A percentile compares a stretch with the other conserved stretches of the same genome.
Conservation (phyloP, 768 basidiomycete genomes). For the Pleurotus ostreatus region DNA sequence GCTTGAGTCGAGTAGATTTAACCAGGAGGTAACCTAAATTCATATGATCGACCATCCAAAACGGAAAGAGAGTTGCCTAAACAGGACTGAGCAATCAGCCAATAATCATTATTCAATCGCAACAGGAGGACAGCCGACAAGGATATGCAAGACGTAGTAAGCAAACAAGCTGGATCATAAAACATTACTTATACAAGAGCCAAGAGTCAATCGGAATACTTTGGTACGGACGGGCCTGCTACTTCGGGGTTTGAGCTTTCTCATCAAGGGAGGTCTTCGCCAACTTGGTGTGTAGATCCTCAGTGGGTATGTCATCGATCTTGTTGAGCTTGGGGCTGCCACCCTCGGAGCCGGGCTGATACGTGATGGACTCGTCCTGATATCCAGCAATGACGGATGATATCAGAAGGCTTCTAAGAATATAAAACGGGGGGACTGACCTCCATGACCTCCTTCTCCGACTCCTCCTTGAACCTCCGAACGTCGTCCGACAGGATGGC, state of each 20-base stretch:
- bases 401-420: neutral
- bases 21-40: no score
- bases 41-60: no score
- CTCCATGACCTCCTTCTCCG: conserved; percentile 51
- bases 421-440: conserved; percentile 9
- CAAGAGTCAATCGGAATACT: no score
- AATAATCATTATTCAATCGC: no score
- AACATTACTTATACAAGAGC: no score
- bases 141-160: no score
- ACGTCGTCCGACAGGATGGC: conserved; percentile 56
- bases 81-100: no score
- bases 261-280: conserved; percentile 25
- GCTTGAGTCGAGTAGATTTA: no score
- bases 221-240: no score
- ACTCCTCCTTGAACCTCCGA: conserved; percentile 74
- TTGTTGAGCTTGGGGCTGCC: conserved; percentile 13
- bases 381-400: conserved; percentile 13
- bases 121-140: no score
- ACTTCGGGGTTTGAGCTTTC: conserved; percentile 8
- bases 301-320: conserved; percentile 19
- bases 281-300: conserved; percentile 25
- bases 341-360: conserved; percentile 36
- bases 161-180: no score
- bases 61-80: no score
- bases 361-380: conserved; percentile 41